A percentile compares a stretch with the other conserved stretches of the same genome.
These are phyloP conservation scores for Penicillium sp. DNA, from an alignment of 2,329 filamentous ascomycete genomes.

Conservation along the genomic window DNA sequence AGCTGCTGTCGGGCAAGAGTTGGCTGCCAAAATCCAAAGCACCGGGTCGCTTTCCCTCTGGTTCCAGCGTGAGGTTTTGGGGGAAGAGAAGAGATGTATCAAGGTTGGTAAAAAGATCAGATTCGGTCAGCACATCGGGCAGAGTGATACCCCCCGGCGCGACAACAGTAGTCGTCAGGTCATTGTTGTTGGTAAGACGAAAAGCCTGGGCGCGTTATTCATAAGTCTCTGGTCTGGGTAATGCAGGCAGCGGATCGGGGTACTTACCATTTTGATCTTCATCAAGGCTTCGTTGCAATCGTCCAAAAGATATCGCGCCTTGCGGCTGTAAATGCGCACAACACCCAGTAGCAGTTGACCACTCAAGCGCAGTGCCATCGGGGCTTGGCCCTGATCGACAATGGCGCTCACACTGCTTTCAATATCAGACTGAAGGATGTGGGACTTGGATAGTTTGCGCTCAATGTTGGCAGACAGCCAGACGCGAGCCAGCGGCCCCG, in stretches of 20 bases:
- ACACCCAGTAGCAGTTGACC: constrained; percentile 93
- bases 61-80: constrained; percentile 57
- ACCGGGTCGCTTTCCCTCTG: constrained; percentile 36
- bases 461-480: constrained; percentile 98
- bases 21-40: constrained; percentile 66
- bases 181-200: constrained; percentile 89
- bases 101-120: constrained; percentile 79
- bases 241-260: not conserved
- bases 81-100: constrained; percentile 82
- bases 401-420: constrained; percentile 94
- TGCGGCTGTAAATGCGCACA: constrained; percentile 94
- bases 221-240: constrained; percentile 6
- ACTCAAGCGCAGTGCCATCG: constrained; percentile 89
- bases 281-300: constrained; percentile 96
- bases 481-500: constrained; percentile 91
- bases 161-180: constrained; percentile 78
- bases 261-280: constrained; percentile 93
- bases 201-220: constrained; percentile 66
- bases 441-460: constrained; percentile 96
- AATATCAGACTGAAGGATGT: constrained; percentile 91
- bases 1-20: constrained; percentile 67
- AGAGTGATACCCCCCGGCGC: constrained; percentile 83
- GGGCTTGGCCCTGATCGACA: constrained; percentile 86
- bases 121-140: constrained; percentile 87
- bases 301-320: constrained; percentile 91